Evolutionary conservation across 2,329 filamentous ascomycete genomes (phyloP).

Genomic region (Mollisia scopiformis): DNA sequence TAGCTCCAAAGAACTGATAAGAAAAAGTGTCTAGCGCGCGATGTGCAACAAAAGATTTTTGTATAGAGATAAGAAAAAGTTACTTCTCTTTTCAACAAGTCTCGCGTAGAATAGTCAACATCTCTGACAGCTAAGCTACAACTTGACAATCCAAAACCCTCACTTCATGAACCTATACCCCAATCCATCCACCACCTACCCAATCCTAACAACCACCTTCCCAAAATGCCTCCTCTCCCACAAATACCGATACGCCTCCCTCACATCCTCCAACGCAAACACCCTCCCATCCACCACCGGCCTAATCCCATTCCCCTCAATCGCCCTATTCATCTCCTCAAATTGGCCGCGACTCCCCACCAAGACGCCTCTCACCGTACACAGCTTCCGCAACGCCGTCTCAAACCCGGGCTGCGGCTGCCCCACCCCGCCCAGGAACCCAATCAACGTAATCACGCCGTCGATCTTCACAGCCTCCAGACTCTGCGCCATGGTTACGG

Average conservation of each 20-base stretch:
- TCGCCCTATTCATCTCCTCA: conserved; percentile 53
- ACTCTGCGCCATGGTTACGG: conserved; percentile 43
- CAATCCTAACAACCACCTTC: conserved; percentile 46
- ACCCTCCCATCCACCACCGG: conserved; percentile 50
- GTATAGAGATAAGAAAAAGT: no score
- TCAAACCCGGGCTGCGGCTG: conserved; percentile 36
- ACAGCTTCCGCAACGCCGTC: conserved; percentile 36
- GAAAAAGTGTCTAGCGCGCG: no score
- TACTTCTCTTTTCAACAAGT: no score
- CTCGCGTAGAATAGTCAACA: no score
- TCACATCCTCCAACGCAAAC: conserved; percentile 49
- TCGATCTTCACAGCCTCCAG: conserved; percentile 44
- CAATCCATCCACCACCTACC: no score
- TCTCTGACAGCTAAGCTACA: no score
- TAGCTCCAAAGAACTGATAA: no score
- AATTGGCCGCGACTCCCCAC: conserved; percentile 51
- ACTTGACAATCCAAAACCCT: no score
- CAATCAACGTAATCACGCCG: conserved; percentile 44
- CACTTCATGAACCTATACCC: no score
- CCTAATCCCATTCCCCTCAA: conserved; percentile 49
- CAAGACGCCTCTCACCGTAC: conserved; percentile 49
- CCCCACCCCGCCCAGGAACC: conserved; percentile 36
- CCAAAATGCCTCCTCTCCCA: conserved; percentile 54
- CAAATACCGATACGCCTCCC: conserved; percentile 54
- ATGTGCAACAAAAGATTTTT: no score